These are phyloP conservation scores for Aspergillus cejpii DNA, from an alignment of 2,329 filamentous ascomycete genomes.

Conservation along the genomic window DNA sequence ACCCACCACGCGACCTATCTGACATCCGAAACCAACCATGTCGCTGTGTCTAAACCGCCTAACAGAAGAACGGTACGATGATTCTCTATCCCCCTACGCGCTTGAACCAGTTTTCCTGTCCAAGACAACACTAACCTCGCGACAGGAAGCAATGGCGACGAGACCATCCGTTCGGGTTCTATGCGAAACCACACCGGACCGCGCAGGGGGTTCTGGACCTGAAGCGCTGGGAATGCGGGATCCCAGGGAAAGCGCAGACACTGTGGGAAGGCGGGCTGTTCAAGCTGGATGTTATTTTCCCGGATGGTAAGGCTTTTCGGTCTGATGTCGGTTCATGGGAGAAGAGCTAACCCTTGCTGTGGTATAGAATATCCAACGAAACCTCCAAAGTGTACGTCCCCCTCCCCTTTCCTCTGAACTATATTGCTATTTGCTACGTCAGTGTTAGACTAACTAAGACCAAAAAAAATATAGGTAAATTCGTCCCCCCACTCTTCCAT, in stretches of 20 bases:
- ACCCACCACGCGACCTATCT: neutral
- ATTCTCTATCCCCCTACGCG: neutral
- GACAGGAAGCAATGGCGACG: constrained; percentile 94
- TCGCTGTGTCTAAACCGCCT: constrained; percentile 82
- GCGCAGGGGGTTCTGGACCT: constrained; percentile 77
- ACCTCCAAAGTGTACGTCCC: constrained; percentile 83
- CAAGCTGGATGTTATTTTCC: constrained; percentile 87
- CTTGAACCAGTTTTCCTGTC: neutral
- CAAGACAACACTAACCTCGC: too few relatives aligned
- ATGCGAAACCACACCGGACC: constrained; percentile 77
- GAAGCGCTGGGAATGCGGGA: constrained; percentile 93
- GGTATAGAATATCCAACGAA: constrained; percentile 89
- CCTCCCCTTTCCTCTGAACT: neutral
- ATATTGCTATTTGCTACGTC: neutral
- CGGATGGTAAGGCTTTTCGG: constrained; percentile 63
- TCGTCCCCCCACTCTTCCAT: constrained; percentile 90
- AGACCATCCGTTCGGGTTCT: constrained; percentile 97
- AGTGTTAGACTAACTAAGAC: too few relatives aligned
- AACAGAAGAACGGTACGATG: constrained; percentile 75
- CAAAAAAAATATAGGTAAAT: too few relatives aligned
- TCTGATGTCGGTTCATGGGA: constrained; percentile 1
- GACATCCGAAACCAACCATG: constrained; percentile 48
- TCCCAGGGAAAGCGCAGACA: constrained; percentile 93
- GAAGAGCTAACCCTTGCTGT: constrained; percentile 13
- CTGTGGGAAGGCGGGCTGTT: constrained; percentile 97